Evolutionary conservation across 345 rosid species (phyloP), one percentile per base, ranked within the genome.

Genomic region (Lepidium didymum): DNA sequence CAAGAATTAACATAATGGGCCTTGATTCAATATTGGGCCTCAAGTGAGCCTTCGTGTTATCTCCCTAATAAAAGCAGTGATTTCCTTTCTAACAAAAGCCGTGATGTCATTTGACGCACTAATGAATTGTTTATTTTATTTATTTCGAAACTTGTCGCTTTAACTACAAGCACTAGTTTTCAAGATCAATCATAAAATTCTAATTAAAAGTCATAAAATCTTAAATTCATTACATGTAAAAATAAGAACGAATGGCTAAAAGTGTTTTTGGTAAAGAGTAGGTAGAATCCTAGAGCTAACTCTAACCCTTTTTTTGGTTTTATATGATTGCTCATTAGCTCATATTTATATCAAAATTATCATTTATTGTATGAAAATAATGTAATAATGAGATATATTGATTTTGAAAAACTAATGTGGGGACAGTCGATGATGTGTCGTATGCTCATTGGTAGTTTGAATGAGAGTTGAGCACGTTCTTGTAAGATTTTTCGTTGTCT

Each of bases 391-490:
- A 14, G 37, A 73, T 59, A 38, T 21, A 16, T 27, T 72, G 57
- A 16, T 63, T 36, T 63, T 13, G 57, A 10, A 36, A 35, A 53
- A 15, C 35, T 34, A 31, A 16, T 25, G 15, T 13, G 35, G 35
- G 56, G 43, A 25, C 43, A 55, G 10, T 36, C 45, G 34, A 46
- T 27, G 44, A 53, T 46, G 55, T 62, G 68, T 15, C 11, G 0
- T 2, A 55, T 55, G 43, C 18, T 56, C 64, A 64, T 34, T 58
- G 56, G 72, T 44, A 25, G 23, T 15, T 60, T 36, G 25, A 43
- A 67, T 25, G 47, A 53, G 64, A 67, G 68, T 53, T 67, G 31
- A 27, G 73, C 73, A 74, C 78, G 78, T 67, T 67, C 73, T 59
- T 15, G 31, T 53, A 27, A 67, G 43, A 36, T 36, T 51, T 51